Base-by-base conservation (phyloP, 2,329 filamentous ascomycete genomes). In the Aspergillus alliaceus region DNA sequence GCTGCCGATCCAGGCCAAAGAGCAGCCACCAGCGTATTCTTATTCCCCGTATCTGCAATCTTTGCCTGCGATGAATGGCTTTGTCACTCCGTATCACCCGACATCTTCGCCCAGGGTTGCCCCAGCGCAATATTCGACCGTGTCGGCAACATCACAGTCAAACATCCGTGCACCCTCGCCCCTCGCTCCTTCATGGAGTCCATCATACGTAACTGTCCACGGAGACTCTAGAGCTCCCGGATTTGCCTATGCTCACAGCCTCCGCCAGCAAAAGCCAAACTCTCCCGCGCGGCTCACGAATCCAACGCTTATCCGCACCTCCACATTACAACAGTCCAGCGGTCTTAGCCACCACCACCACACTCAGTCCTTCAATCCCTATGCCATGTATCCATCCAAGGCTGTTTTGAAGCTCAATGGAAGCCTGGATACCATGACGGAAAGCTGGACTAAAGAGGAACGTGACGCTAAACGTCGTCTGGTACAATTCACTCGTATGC, bases 381-480 rank as follows among this genome's bases (percentile, higher is more conserved):
- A 96, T 69, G 84, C 87, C 3, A 84, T 93, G 64, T 93, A 93
- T 69, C 88, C 91, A 15, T 85, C 86, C 69, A 97, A 96, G 77
- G 95, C 93, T 0, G 80, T 89, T 18, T 80, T 98, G 29, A 91
- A 95, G 69, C 89, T 98, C 58, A 85, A 89, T 53, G 93, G 93
- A 20, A 90, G 97, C 67, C 82, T 99, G 48, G 87, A 92, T 51
- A 79, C 82, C 7, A 97, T 98, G 93, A 86, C 87, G 0, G 84
- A 89, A 60, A 84, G 87, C 60, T 99, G 95, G 95, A 88, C 86
- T 1, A 77, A 82, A 27, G 91, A 96, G 61, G 95, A 99, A 73
- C 87, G 86, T 77, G 84, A 88, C 35, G 86, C 86, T 53, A 89
- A 90, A 67, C 84, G 95, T 47, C 86, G 95, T 34, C 87, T 99